Conservation (phyloP, 441 rosid genomes). For the Pelargonium exstipulatum region DNA sequence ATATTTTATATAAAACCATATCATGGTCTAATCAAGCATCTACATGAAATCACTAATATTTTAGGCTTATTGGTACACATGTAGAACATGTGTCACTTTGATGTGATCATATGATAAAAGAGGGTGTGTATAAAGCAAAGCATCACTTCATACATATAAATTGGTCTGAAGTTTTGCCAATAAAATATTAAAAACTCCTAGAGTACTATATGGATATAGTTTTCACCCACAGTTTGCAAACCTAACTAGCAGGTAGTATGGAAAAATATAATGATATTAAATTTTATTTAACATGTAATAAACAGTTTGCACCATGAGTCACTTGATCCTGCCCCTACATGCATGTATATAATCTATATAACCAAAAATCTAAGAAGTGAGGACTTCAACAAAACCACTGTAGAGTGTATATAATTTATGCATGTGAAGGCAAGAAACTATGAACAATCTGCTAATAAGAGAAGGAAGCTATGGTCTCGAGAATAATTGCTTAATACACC, state of each 20-base stretch:
- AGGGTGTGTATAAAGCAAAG: neutral
- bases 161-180: too few species aligned
- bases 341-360: neutral
- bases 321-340: too few species aligned
- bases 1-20: neutral
- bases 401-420: neutral
- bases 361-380: neutral
- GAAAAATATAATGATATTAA: too few species aligned
- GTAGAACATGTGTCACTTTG: neutral
- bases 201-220: too few species aligned
- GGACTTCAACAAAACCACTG: neutral
- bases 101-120: neutral
- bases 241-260: neutral
- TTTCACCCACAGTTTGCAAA: neutral
- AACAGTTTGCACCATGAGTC: too few species aligned
- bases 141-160: too few species aligned
- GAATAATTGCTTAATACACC: neutral
- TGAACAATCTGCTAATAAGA: neutral
- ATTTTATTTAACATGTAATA: too few species aligned
- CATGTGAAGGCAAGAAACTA: neutral
- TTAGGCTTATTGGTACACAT: neutral
- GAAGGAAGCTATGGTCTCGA: slow-evolving; percentile 1
- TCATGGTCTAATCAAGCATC: neutral
- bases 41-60: neutral
- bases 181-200: too few species aligned